Conservation (phyloP, 148 eudicot genomes). For the Rhododendron kiyosumense region DNA sequence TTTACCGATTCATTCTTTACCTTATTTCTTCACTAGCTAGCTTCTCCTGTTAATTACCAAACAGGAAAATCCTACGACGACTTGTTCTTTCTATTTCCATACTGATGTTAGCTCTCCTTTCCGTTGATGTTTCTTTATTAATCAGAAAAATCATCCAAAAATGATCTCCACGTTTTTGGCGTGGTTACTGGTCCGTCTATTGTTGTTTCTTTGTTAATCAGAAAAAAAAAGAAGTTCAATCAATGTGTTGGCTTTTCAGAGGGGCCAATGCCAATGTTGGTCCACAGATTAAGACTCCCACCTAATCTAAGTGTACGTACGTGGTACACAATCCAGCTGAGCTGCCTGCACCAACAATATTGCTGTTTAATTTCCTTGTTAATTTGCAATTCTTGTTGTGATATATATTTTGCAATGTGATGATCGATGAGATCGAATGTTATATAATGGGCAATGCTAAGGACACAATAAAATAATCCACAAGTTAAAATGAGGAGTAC, state of each 20-base stretch:
- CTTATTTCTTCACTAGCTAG: no score
- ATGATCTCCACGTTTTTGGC: not conserved
- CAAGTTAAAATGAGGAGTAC: not conserved
- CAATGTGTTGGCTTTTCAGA: not conserved
- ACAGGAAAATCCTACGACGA: no score
- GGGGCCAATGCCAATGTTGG: not conserved
- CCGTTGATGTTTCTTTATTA: no score
- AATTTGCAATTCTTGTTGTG: not conserved
- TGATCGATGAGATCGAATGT: not conserved
- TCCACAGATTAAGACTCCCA: constrained; percentile 7
- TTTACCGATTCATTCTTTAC: no score
- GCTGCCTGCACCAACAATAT: no score
- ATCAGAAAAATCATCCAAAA: no score
- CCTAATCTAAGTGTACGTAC: not conserved
- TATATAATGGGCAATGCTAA: not conserved
- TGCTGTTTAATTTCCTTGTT: not conserved
- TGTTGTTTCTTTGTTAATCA: not conserved
- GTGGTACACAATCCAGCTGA: not conserved
- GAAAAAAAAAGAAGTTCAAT: not conserved
- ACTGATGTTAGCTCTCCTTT: no score
- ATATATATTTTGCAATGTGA: no score
- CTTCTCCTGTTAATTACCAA: no score
- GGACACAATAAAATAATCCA: not conserved
- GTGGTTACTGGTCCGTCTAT: not conserved
- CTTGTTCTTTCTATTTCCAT: no score